Base-by-base conservation (phyloP, 768 basidiomycete genomes). In the Candolleomyces aberdarensis region DNA sequence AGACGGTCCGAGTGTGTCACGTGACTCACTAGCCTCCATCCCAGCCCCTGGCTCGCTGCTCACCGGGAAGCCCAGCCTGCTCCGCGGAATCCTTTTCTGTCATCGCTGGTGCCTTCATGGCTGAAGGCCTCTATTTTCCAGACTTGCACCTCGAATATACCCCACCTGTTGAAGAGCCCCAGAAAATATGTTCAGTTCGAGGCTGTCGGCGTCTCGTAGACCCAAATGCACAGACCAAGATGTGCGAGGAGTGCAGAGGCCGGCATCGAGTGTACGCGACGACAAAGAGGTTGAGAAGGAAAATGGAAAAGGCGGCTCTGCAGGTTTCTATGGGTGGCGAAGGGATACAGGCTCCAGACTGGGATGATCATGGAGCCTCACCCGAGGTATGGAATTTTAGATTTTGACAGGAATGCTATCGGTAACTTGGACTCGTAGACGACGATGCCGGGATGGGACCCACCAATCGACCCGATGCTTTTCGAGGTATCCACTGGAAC, bases 191-290 rank as follows among this genome's bases (percentile, higher is more conserved):
- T 62, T 78, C 80, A 8, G 79, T 83, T 36, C 75, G 79, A 58
- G 78, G 78, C 43, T 85, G 83, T 67, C 62, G 64, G 15, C 70
- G 72, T 20, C 52, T 64, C 4, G 62, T 81, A 22, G 69, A 68
- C 6, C 71, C 72, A 19, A 56, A 65, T 5, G 47, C 62, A 1
- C 43, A 52, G 3, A 76, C 72, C 67, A 83, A 80, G 70, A 84
- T 85, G 83, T 85, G 83, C 74, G 78, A 81, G 20, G 64, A 63
- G 0, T 85, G 83, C 71, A 74, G 83, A 22, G 74, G 76, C 41
- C 75, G 80, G 17, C 83, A 85, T 66, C 77, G 83, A 29, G 68
- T 76, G 5, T 84, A 85, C 53, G 82, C 81, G 10, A 78, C 67
- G 40, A 81, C 83, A 4, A 84, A 84, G 65, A 71, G 82, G 15